phyloP scores from a whole-genome alignment of 2,329 filamentous ascomycete species.

The Claviceps sp. region DNA sequence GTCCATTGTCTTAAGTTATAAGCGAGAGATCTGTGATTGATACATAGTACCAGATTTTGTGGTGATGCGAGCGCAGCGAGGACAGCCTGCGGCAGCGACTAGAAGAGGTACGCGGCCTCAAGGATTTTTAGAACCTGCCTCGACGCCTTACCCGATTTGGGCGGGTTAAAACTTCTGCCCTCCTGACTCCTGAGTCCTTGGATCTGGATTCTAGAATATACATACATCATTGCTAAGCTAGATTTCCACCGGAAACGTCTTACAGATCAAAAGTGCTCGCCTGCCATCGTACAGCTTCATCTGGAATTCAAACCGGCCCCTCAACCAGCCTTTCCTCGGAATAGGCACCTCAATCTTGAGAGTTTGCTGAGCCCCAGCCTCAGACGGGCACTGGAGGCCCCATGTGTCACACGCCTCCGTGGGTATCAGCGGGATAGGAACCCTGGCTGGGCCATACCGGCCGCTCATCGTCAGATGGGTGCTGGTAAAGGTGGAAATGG shows the following conservation, averaged over 20 bases:
- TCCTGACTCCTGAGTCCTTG: too few species aligned
- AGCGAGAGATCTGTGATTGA: too few species aligned
- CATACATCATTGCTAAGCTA: not conserved
- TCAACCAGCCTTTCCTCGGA: not conserved
- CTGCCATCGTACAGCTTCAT: not conserved
- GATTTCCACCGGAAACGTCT: slow-evolving; percentile 2
- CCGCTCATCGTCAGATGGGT: not conserved
- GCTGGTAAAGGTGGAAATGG: not conserved
- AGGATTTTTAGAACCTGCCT: too few species aligned
- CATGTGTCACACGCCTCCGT: slow-evolving; percentile 2
- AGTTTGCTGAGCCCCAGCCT: not conserved
- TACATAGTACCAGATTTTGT: too few species aligned
- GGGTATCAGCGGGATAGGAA: not conserved
- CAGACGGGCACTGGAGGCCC: slow-evolving; percentile 3
- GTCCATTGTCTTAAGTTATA: too few species aligned
- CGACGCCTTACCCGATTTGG: too few species aligned
- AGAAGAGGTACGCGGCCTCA: too few species aligned
- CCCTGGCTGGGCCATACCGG: not conserved
- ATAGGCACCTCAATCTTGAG: not conserved
- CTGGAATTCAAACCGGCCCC: not conserved
- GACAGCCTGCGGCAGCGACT: too few species aligned
- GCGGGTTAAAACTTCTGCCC: too few species aligned
- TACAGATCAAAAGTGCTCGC: slow-evolving; percentile 1
- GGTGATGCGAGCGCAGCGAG: too few species aligned
- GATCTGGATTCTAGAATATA: too few species aligned